phyloP scores from a whole-genome alignment of 495 filamentous ascomycete species.

The Melanomma pulvis-pyrius region DNA sequence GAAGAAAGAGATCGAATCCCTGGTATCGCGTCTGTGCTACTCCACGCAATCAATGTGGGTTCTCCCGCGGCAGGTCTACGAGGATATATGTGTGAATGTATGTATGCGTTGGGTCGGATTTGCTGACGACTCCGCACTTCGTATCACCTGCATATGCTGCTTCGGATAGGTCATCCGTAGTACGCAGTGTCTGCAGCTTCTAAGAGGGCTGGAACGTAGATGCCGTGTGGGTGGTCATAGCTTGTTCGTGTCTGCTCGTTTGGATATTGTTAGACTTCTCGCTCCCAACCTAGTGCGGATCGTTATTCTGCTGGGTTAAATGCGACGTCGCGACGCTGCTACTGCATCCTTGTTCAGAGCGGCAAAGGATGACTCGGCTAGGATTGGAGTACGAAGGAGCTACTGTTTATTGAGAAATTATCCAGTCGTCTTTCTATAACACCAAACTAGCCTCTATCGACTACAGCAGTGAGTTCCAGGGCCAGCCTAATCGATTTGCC shows the following conservation, averaged over 20 bases:
- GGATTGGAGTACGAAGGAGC: too few species aligned
- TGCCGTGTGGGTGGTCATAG: neutral
- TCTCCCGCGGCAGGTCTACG: neutral
- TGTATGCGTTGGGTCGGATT: neutral
- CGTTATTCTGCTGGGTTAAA: neutral
- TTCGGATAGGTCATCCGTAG: neutral
- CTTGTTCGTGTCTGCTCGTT: neutral
- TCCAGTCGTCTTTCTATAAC: too few species aligned
- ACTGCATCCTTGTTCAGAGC: too few species aligned
- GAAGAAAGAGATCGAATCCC: neutral
- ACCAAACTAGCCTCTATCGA: too few species aligned
- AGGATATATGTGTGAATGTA: neutral
- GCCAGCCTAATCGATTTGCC: too few species aligned
- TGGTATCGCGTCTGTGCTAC: neutral
- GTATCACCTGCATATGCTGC: neutral
- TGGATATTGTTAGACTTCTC: neutral
- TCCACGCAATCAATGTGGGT: neutral
- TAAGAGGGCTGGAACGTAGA: neutral
- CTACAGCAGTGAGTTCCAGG: too few species aligned
- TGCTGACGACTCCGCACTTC: neutral
- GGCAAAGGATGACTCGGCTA: too few species aligned
- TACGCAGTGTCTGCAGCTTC: neutral
- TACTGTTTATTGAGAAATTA: too few species aligned
- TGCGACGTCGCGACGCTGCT: too few species aligned
- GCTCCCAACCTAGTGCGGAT: neutral